Percentiles rank a stretch among this genome's conserved stretches.
Conservation (phyloP, 768 basidiomycete species). For the Boletus sp. region DNA sequence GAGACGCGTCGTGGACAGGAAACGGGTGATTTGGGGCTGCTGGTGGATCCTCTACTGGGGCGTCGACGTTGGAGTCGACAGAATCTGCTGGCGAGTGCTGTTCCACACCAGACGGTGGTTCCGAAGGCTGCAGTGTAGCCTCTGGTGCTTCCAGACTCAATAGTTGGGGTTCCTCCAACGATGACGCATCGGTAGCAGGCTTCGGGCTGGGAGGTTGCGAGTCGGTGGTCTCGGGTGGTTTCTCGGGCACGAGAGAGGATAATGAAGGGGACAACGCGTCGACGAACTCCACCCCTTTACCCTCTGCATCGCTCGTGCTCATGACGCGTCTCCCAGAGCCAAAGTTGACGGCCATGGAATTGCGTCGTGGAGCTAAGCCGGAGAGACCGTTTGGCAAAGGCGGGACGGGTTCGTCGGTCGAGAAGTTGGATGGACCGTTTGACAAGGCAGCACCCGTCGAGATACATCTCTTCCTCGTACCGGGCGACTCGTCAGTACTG, state of each 20-base stretch:
- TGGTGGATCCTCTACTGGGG: not conserved
- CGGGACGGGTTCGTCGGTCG: slow-evolving; percentile 24
- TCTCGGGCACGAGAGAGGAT: slow-evolving; percentile 6
- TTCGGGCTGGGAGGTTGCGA: not conserved
- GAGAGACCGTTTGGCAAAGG: slow-evolving; percentile 17
- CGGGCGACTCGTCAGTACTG: slow-evolving; percentile 12
- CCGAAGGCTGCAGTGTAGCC: not conserved
- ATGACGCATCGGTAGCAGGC: not conserved
- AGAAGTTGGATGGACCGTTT: slow-evolving; percentile 3
- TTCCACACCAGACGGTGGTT: not conserved
- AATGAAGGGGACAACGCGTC: slow-evolving; percentile 5
- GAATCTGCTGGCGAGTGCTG: not conserved
- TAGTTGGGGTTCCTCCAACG: not conserved
- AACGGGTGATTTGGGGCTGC: not conserved
- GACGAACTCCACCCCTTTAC: not conserved
- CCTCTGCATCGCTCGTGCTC: slow-evolving; percentile 13
- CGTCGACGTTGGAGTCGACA: not conserved
- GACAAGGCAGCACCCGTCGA: slow-evolving; percentile 27
- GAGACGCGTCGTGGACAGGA: slow-evolving; percentile 1
- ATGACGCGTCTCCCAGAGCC: slow-evolving; percentile 19
- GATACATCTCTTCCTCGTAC: slow-evolving; percentile 29
- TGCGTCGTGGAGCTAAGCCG: slow-evolving; percentile 18
- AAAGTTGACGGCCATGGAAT: slow-evolving; percentile 29
- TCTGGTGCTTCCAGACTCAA: not conserved
- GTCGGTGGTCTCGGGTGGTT: slow-evolving; percentile 5